These are phyloP conservation scores for Coniochaeta ligniaria DNA, from an alignment of 2,329 filamentous ascomycete species.

Conservation along the genomic window DNA sequence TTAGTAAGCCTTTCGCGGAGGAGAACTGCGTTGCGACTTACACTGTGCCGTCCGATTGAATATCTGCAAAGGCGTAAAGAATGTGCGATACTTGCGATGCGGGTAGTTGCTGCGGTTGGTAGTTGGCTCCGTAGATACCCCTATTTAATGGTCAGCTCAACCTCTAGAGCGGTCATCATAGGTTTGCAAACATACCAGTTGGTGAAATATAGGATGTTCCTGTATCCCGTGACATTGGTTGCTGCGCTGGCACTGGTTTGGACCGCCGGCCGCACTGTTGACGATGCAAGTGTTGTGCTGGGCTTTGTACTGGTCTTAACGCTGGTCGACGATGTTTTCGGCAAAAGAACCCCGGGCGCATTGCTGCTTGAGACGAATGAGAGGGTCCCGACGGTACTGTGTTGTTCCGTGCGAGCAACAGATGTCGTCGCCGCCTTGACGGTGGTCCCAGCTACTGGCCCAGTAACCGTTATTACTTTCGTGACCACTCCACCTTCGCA, in stretches of 20 bases:
- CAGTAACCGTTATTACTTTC: neutral
- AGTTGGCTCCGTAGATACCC: conserved; percentile 36
- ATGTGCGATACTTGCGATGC: conserved; percentile 66
- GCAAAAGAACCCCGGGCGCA: neutral
- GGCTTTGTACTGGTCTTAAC: neutral
- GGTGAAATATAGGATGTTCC: conserved; percentile 45
- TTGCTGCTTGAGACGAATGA: neutral
- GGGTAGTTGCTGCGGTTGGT: conserved; percentile 61
- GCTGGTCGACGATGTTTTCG: neutral
- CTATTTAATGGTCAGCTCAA: conserved; percentile 12
- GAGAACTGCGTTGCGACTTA: conserved; percentile 18
- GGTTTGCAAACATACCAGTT: conserved; percentile 36
- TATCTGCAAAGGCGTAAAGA: conserved; percentile 51
- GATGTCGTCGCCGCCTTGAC: neutral
- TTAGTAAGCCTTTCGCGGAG: conserved; percentile 1
- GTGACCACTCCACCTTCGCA: conserved; percentile 5
- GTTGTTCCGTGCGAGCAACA: neutral
- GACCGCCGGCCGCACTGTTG: neutral
- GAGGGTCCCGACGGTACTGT: neutral
- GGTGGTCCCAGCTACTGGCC: neutral
- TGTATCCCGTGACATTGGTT: conserved; percentile 6
- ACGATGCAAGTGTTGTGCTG: neutral
- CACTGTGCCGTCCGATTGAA: conserved; percentile 37
- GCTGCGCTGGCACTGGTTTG: neutral
- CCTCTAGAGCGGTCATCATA: neutral